Conservation (phyloP, 805 yeast genomes). For the Candida montana region DNA sequence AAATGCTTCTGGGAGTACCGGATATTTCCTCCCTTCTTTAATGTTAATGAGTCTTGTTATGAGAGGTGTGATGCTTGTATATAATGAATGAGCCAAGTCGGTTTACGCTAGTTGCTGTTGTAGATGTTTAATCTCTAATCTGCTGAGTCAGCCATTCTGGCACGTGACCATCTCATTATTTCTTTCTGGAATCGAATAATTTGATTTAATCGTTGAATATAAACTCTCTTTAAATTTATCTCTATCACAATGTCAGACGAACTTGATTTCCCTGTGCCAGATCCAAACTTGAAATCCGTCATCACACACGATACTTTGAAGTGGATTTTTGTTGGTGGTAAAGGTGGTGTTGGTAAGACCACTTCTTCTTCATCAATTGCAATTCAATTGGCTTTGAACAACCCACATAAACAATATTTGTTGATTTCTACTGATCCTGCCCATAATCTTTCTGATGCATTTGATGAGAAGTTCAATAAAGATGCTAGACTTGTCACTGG, state of each 20-base stretch:
- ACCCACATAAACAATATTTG: constrained; percentile 76
- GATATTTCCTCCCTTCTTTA: background rate
- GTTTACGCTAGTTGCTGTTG: background rate
- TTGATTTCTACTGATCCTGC: constrained; percentile 98
- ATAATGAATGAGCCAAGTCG: background rate
- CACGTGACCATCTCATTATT: too few species aligned
- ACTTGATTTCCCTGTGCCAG: constrained; percentile 29
- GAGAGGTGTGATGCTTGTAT: constrained; percentile 3
- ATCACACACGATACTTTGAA: constrained; percentile 65
- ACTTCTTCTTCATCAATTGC: constrained; percentile 96
- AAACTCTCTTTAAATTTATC: too few species aligned
- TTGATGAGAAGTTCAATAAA: constrained; percentile 96
- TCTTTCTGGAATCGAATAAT: background rate
- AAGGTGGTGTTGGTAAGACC: constrained; percentile 99
- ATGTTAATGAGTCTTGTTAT: constrained; percentile 8
- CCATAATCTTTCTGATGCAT: constrained; percentile 94
- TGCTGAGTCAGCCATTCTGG: background rate
- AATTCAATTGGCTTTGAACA: constrained; percentile 79
- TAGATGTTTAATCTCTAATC: background rate
- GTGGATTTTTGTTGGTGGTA: constrained; percentile 99
- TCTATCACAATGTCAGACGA: constrained; percentile 25
- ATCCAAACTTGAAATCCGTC: constrained; percentile 66
- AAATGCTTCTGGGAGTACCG: too few species aligned
- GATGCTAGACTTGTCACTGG: constrained; percentile 95
- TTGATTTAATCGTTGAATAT: too few species aligned